Percentiles rank a stretch among this genome's conserved stretches.
These are phyloP conservation scores for Echium plantagineum DNA, from an alignment of 257 asterid species.

Conservation along the genomic window DNA sequence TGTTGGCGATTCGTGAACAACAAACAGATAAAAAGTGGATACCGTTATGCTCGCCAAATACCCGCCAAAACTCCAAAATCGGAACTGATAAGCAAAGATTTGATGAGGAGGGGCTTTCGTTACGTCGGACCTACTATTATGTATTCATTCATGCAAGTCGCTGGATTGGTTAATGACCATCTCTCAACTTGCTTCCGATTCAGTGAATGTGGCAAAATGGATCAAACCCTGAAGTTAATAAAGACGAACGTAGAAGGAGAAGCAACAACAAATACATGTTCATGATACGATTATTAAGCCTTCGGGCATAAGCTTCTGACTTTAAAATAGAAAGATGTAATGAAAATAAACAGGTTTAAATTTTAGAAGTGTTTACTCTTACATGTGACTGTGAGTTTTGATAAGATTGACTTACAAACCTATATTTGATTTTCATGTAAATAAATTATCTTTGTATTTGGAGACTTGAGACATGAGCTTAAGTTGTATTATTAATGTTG, in stretches of 20 bases:
- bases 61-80: constrained; percentile 78
- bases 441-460: too few species aligned
- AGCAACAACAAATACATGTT: constrained; percentile 14
- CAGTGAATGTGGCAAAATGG: constrained; percentile 29
- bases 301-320: too few species aligned
- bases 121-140: constrained; percentile 70
- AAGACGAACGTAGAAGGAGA: constrained; percentile 11
- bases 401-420: too few species aligned
- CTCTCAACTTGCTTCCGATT: constrained; percentile 57
- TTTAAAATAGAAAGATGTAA: too few species aligned
- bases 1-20: constrained; percentile 56
- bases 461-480: too few species aligned
- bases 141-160: constrained; percentile 71
- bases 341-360: too few species aligned
- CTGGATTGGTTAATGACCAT: constrained; percentile 67
- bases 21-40: constrained; percentile 32
- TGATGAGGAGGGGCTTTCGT: constrained; percentile 64
- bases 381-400: too few species aligned
- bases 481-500: too few species aligned
- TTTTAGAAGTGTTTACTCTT: too few species aligned
- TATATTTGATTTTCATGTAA: not conserved
- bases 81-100: constrained; percentile 60
- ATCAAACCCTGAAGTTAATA: constrained; percentile 9
- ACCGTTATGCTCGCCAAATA: constrained; percentile 51
- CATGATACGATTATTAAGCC: not conserved